Percentiles rank a stretch among this genome's conserved stretches.
Conservation (phyloP, 345 rosid genomes). For the Eucalyptus albens region DNA sequence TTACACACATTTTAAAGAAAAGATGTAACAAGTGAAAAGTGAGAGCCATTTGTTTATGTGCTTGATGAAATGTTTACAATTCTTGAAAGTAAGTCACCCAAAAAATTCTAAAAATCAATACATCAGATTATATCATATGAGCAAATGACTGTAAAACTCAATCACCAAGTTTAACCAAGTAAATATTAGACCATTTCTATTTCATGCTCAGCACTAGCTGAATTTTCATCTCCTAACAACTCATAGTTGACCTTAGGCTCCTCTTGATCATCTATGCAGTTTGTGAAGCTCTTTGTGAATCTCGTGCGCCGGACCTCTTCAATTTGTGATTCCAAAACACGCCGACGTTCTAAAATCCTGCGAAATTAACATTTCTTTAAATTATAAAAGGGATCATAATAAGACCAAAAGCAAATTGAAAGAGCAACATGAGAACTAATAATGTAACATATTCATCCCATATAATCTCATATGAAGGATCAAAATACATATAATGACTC, state of each 20-base stretch:
- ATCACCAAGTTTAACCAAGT: too few species aligned
- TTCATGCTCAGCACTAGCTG: accelerated
- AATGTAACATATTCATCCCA: not conserved
- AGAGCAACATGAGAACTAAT: not conserved
- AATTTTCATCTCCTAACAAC: too few species aligned
- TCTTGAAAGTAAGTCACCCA: too few species aligned
- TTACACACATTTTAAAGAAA: too few species aligned
- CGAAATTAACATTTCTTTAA: not conserved
- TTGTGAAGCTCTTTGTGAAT: constrained; percentile 46
- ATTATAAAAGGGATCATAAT: not conserved
- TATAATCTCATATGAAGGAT: not conserved
- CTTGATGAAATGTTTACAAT: too few species aligned
- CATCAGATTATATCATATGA: too few species aligned
- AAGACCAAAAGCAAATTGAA: not conserved
- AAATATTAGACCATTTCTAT: too few species aligned
- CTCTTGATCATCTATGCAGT: accelerated
- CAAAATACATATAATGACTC: not conserved
- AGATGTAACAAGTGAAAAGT: too few species aligned
- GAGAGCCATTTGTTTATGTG: too few species aligned
- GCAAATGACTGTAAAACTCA: too few species aligned
- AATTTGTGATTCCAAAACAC: constrained; percentile 51
- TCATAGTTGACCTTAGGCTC: too few species aligned
- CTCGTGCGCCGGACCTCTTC: constrained; percentile 73
- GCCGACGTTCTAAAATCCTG: constrained; percentile 61
- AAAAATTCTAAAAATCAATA: too few species aligned